Percentiles rank a stretch among this genome's conserved stretches.
Conservation (phyloP, 345 rosid species). For the Ricinus communis region DNA sequence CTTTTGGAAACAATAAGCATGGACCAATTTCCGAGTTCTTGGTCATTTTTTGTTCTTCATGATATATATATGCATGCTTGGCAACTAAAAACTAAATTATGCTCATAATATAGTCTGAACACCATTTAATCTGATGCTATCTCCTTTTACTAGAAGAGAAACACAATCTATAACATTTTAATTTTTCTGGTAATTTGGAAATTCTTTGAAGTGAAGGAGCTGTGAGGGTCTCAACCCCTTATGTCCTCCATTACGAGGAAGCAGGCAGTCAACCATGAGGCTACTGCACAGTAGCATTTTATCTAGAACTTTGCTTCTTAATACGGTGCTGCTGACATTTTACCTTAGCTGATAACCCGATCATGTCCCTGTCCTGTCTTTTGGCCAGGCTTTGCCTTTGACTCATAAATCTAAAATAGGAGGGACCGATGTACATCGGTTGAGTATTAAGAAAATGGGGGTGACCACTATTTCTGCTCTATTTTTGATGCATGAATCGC, state of each 20-base stretch:
- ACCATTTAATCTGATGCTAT: background rate
- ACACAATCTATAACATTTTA: background rate
- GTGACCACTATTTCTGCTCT: constrained; percentile 2
- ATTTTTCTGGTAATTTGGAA: background rate
- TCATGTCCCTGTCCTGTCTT: constrained; percentile 15
- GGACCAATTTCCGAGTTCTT: constrained; percentile 20
- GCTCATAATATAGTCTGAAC: no score
- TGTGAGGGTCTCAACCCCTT: no score
- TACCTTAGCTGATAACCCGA: background rate
- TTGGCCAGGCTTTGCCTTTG: constrained; percentile 1
- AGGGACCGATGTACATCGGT: background rate
- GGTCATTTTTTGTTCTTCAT: background rate
- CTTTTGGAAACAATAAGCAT: constrained; percentile 28
- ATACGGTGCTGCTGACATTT: no score
- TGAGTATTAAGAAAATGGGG: background rate
- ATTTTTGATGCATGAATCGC: constrained; percentile 9
- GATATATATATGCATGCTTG: background rate
- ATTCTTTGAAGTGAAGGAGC: no score
- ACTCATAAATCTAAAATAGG: background rate
- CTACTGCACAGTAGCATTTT: background rate
- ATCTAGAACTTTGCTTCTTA: background rate
- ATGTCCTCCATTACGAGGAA: no score
- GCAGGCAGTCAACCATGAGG: background rate
- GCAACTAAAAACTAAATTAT: background rate
- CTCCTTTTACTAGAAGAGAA: background rate